Conservation (phyloP, 192 early-diverging fungal species). For the Spinellus fusiger region DNA sequence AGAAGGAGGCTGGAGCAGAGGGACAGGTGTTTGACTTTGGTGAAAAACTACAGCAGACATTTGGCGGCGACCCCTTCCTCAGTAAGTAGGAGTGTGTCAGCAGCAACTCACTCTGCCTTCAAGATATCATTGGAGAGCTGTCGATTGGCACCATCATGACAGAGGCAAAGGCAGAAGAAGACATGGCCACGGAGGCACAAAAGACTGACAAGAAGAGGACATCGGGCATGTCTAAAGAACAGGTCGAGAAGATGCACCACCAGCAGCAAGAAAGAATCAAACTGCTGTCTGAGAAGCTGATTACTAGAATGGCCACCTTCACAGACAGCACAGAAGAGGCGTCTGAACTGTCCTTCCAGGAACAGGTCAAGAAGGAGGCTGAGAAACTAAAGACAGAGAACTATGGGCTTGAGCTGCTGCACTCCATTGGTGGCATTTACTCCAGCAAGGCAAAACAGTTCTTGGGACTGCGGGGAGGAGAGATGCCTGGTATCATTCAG, state of each 20-base stretch:
- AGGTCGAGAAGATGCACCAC: constrained; percentile 43
- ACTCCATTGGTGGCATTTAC: constrained; percentile 80
- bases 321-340: constrained; percentile 53
- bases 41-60: constrained; percentile 82
- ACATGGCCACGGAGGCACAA: constrained; percentile 28
- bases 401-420: constrained; percentile 80
- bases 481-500: constrained; percentile 31
- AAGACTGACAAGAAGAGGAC: constrained; percentile 27
- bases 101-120: constrained; percentile 19
- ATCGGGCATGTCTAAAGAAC: constrained; percentile 38
- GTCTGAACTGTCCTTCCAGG: constrained; percentile 55
- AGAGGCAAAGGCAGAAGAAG: constrained; percentile 32
- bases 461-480: constrained; percentile 42
- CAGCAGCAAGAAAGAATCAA: constrained; percentile 55
- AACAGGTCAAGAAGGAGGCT: constrained; percentile 63
- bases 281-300: constrained; percentile 57
- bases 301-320: constrained; percentile 62
- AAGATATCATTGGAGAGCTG: constrained; percentile 83
- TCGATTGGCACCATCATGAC: constrained; percentile 57
- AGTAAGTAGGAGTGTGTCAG: constrained; percentile 11
- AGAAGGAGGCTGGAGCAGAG: constrained; percentile 44
- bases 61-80: constrained; percentile 78
- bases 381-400: constrained; percentile 74
- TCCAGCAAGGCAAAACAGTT: constrained; percentile 69
- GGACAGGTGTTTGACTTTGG: constrained; percentile 60